These are phyloP conservation scores for Arabidopsis arenosa DNA, from an alignment of 345 rosid species.

Conservation along the genomic window DNA sequence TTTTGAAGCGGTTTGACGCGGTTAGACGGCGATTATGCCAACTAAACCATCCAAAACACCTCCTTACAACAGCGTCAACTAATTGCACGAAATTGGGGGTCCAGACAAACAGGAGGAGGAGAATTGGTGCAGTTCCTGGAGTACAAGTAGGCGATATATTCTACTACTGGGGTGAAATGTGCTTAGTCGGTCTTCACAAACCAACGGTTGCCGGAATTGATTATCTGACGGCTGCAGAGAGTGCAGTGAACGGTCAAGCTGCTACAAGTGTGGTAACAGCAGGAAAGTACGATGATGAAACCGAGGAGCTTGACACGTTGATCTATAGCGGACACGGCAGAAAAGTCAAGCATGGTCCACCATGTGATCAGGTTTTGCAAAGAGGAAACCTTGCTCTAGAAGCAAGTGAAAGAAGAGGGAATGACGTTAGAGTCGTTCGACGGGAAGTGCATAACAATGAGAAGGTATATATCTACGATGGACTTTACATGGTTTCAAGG, in stretches of 20 bases:
- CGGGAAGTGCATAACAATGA: slow-evolving; percentile 49
- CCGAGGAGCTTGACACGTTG: slow-evolving; percentile 51
- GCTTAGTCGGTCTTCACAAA: slow-evolving; percentile 60
- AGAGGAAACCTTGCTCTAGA: slow-evolving; percentile 71
- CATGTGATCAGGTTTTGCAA: slow-evolving; percentile 26
- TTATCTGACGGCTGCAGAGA: no score
- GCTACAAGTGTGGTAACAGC: slow-evolving; percentile 70
- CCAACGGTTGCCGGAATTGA: slow-evolving; percentile 66
- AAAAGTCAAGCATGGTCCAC: neutral
- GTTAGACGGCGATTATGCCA: slow-evolving; percentile 55
- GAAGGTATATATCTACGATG: slow-evolving; percentile 67
- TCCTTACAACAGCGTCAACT: slow-evolving; percentile 36
- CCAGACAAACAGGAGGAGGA: slow-evolving; percentile 57
- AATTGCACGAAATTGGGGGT: slow-evolving; percentile 55
- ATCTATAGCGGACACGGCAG: slow-evolving; percentile 74
- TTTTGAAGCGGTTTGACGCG: slow-evolving; percentile 51
- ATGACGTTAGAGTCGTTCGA: slow-evolving; percentile 66
- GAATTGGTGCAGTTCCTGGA: slow-evolving; percentile 65
- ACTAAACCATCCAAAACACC: slow-evolving; percentile 45
- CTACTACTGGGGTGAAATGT: slow-evolving; percentile 66
- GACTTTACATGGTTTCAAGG: slow-evolving; percentile 33
- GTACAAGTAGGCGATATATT: slow-evolving; percentile 68
- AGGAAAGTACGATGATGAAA: slow-evolving; percentile 59
- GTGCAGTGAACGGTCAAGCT: slow-evolving; percentile 6
- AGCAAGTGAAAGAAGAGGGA: slow-evolving; percentile 51